phyloP scores from a whole-genome alignment of 495 filamentous ascomycete genomes.

The Aspergillus coremiiformis region DNA sequence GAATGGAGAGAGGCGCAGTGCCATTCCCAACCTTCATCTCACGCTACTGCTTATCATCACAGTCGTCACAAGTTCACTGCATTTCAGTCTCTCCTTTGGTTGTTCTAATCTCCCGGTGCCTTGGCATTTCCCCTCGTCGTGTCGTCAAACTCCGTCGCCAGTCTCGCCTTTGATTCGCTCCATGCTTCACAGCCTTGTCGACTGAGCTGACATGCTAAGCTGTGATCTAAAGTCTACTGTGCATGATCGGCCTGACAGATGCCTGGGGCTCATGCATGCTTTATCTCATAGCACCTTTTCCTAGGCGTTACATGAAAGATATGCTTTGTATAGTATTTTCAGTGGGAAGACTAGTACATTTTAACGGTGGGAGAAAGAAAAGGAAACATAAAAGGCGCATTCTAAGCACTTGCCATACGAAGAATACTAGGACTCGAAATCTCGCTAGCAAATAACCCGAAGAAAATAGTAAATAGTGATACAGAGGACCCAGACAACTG shows the following conservation, averaged over 20 bases:
- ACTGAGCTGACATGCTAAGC: constrained; percentile 12
- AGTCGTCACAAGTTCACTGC: constrained; percentile 9
- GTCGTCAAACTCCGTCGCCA: neutral
- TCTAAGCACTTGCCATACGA: too few relatives aligned
- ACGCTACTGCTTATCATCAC: constrained; percentile 14
- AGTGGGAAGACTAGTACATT: neutral
- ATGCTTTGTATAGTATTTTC: neutral
- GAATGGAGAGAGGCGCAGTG: constrained; percentile 2
- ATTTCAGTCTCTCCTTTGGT: neutral
- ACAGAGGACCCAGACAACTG: neutral
- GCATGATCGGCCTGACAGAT: constrained; percentile 16
- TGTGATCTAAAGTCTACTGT: constrained; percentile 20
- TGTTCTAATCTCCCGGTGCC: neutral
- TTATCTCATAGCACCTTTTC: neutral
- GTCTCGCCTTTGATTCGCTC: constrained; percentile 10
- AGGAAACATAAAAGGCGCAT: too few relatives aligned
- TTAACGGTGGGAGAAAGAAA: neutral
- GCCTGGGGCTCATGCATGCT: constrained; percentile 1
- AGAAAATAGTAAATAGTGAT: neutral
- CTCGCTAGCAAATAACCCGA: neutral
- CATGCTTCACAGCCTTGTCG: neutral
- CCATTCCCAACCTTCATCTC: neutral
- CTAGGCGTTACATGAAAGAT: neutral
- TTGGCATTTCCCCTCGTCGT: neutral
- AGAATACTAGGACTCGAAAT: neutral